Conservation (phyloP, 495 filamentous ascomycete species). For the Aspergillus haitiensis region DNA sequence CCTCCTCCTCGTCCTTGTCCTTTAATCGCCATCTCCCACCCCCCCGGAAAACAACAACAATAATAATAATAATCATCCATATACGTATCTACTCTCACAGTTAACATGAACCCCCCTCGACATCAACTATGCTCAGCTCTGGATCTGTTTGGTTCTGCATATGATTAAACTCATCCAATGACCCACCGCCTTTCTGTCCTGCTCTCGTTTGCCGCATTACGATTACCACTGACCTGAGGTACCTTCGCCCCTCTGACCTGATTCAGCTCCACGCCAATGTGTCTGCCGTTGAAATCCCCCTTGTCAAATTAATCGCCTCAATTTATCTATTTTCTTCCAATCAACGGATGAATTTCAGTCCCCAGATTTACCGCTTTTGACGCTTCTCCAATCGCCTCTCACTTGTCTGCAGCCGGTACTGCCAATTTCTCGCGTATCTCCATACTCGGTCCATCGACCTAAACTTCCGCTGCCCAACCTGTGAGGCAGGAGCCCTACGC, state of each 20-base stretch:
- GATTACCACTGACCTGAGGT: too few species aligned
- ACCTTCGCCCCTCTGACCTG: conserved; percentile 1
- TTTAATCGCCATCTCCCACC: neutral
- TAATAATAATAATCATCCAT: neutral
- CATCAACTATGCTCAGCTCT: neutral
- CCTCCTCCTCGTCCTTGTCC: neutral
- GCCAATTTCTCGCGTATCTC: conserved; percentile 19
- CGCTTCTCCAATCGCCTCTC: conserved; percentile 15
- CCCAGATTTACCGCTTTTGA: conserved; percentile 24
- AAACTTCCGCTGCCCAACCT: conserved; percentile 40
- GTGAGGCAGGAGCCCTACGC: conserved; percentile 44
- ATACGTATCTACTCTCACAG: neutral
- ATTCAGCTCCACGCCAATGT: conserved; percentile 1
- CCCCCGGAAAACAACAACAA: neutral
- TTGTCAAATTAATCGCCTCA: conserved; percentile 1
- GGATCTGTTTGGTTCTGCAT: conserved; percentile 1
- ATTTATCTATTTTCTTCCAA: neutral
- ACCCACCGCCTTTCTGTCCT: conserved; percentile 3
- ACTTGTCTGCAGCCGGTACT: neutral
- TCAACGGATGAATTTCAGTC: conserved; percentile 8
- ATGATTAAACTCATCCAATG: conserved; percentile 3
- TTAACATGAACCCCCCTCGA: neutral
- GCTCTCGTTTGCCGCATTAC: neutral
- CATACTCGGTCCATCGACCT: conserved; percentile 14
- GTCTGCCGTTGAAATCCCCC: conserved; percentile 3